These are phyloP conservation scores for Epichloe festucae DNA, from an alignment of 2,329 filamentous ascomycete species.

Conservation along the genomic window DNA sequence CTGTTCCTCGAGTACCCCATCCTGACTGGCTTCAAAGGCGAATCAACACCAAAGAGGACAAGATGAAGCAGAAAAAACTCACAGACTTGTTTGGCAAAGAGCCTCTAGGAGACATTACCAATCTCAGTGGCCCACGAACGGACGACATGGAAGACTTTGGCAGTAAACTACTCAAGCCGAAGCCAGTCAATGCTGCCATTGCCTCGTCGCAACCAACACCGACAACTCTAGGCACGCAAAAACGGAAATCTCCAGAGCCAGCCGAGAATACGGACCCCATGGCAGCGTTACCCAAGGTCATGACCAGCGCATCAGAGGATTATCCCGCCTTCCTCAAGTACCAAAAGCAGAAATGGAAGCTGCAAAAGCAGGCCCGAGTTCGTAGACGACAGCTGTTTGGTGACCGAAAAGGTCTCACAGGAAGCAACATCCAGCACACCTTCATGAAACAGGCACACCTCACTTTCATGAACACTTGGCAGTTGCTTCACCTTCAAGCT, in stretches of 20 bases:
- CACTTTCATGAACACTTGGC: slow-evolving; percentile 88
- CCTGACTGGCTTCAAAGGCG: slow-evolving; percentile 93
- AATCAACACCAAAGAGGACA: slow-evolving; percentile 92
- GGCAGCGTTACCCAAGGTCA: slow-evolving; percentile 64
- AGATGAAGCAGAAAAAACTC: slow-evolving; percentile 97
- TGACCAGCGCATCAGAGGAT: slow-evolving; percentile 76
- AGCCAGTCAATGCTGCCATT: slow-evolving; percentile 40
- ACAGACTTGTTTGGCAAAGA: slow-evolving; percentile 73
- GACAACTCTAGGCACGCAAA: slow-evolving; percentile 34
- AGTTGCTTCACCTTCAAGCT: slow-evolving; percentile 74
- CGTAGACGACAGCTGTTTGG: slow-evolving; percentile 86
- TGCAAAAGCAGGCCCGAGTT: slow-evolving; percentile 80
- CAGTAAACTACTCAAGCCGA: slow-evolving; percentile 51
- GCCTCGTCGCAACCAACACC: slow-evolving; percentile 39
- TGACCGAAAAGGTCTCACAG: slow-evolving; percentile 48
- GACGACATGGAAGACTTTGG: slow-evolving; percentile 77
- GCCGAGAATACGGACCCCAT: slow-evolving; percentile 62
- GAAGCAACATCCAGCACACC: slow-evolving; percentile 47
- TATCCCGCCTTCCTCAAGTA: slow-evolving; percentile 83
- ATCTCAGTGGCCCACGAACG: slow-evolving; percentile 42
- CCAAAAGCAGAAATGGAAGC: slow-evolving; percentile 98
- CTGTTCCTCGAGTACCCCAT: slow-evolving; percentile 83
- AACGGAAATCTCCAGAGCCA: slow-evolving; percentile 62
- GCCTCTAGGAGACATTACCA: slow-evolving; percentile 59
- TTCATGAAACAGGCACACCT: slow-evolving; percentile 89